These are phyloP conservation scores for Biscogniauxia sp. DNA, from an alignment of 2,329 filamentous ascomycete genomes.

Conservation along the genomic window DNA sequence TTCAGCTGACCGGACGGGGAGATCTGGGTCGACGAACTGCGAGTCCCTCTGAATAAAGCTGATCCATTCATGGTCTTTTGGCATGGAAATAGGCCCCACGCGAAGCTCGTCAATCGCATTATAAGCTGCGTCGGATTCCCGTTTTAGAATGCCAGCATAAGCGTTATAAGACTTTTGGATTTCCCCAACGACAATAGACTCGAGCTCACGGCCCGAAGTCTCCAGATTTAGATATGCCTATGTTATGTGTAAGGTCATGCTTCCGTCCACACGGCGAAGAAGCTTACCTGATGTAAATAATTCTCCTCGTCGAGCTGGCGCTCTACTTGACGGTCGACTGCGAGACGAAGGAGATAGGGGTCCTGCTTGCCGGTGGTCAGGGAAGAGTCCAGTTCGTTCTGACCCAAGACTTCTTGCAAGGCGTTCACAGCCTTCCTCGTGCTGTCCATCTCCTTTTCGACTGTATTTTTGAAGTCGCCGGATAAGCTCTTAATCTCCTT, in stretches of 20 bases:
- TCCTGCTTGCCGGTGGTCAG: constrained; percentile 82
- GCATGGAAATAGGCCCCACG: constrained; percentile 84
- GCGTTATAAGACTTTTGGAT: constrained; percentile 98
- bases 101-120: constrained; percentile 77
- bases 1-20: constrained; percentile 74
- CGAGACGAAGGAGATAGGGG: constrained; percentile 81
- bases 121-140: constrained; percentile 81
- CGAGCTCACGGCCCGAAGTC: constrained; percentile 87
- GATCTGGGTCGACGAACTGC: constrained; percentile 80
- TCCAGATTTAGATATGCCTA: constrained; percentile 94
- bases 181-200: constrained; percentile 94
- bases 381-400: constrained; percentile 74
- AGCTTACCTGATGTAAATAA: constrained; percentile 80
- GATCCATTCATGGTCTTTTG: constrained; percentile 89
- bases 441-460: constrained; percentile 89
- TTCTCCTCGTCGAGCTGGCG: constrained; percentile 96
- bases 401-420: constrained; percentile 77
- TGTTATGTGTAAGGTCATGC: constrained; percentile 19
- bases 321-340: constrained; percentile 86
- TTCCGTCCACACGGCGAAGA: not conserved
- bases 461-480: constrained; percentile 94
- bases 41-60: constrained; percentile 77
- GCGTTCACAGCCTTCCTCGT: constrained; percentile 77
- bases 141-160: constrained; percentile 85
- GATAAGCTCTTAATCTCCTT: constrained; percentile 96